These are phyloP conservation scores for Candida sp. DNA, from an alignment of 1,139 yeast genomes.

Conservation along the genomic window DNA sequence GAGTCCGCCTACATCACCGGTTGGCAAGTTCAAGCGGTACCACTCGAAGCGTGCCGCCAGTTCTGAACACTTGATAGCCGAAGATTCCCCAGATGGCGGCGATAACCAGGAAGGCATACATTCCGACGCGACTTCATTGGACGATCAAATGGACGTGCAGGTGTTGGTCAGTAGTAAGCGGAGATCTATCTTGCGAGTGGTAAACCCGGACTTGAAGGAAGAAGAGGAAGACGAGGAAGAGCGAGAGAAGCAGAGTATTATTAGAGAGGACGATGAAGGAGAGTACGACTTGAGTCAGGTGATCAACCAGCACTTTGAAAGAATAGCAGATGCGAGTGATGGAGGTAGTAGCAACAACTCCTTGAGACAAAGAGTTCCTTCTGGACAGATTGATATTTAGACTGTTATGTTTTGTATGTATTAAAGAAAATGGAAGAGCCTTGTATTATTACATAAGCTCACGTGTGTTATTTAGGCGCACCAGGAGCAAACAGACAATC, in stretches of 20 bases:
- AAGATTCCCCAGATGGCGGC: constrained; percentile 12
- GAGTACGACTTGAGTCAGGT: constrained; percentile 6
- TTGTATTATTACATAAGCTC: neutral
- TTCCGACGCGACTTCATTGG: constrained; percentile 30
- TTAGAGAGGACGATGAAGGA: constrained; percentile 2
- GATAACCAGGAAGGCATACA: neutral
- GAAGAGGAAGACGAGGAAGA: neutral
- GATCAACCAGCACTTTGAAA: constrained; percentile 10
- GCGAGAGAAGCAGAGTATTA: neutral
- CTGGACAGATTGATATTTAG: constrained; percentile 18
- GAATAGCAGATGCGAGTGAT: constrained; percentile 5
- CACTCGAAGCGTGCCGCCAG: constrained; percentile 14
- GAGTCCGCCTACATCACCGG: constrained; percentile 18
- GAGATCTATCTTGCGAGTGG: constrained; percentile 61
- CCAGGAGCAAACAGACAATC: too few relatives aligned
- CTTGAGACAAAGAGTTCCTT: constrained; percentile 35
- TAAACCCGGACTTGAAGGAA: constrained; percentile 60
- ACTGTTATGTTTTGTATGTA: neutral
- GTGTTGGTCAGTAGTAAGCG: constrained; percentile 76
- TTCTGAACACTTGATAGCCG: constrained; percentile 13
- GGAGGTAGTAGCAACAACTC: constrained; percentile 5
- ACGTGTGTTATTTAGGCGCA: neutral
- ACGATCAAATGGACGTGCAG: constrained; percentile 67
- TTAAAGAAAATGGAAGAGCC: neutral
- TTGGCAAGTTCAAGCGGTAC: constrained; percentile 12